These are phyloP conservation scores for Albifimbria verrucaria DNA, from an alignment of 2,329 filamentous ascomycete genomes.

Conservation along the genomic window DNA sequence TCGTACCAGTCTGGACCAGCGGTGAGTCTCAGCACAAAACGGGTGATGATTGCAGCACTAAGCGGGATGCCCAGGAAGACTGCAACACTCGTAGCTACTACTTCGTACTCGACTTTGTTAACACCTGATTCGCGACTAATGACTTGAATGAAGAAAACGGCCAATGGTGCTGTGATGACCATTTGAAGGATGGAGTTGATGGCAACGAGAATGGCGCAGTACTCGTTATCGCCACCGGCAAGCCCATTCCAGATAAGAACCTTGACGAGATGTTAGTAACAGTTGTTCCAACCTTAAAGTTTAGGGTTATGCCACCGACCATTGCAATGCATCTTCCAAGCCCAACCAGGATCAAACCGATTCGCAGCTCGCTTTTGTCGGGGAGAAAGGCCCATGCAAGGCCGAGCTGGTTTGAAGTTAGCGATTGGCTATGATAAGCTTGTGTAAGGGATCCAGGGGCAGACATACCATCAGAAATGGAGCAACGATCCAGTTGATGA, in stretches of 20 bases:
- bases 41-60: conserved; percentile 71
- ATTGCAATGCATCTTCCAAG: conserved; percentile 86
- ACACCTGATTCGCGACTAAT: conserved; percentile 49
- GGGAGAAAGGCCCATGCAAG: conserved; percentile 68
- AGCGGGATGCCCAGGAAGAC: conserved; percentile 85
- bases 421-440: background rate
- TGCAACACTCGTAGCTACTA: conserved; percentile 75
- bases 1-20: conserved; percentile 62
- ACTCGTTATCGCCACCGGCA: conserved; percentile 74
- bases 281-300: background rate
- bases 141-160: conserved; percentile 66
- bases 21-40: conserved; percentile 56
- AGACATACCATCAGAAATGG: conserved; percentile 71
- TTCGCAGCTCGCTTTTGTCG: conserved; percentile 52
- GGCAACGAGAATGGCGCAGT: conserved; percentile 77
- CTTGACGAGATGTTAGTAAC: background rate
- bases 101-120: conserved; percentile 51
- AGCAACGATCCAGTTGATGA: conserved; percentile 80
- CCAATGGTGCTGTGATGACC: conserved; percentile 67
- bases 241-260: conserved; percentile 65
- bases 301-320: conserved; percentile 34
- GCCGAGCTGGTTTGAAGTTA: conserved; percentile 42
- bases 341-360: conserved; percentile 77
- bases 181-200: conserved; percentile 74
- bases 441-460: background rate